Base-by-base conservation (phyloP, 495 filamentous ascomycete genomes). In the Thozetella sp. region DNA sequence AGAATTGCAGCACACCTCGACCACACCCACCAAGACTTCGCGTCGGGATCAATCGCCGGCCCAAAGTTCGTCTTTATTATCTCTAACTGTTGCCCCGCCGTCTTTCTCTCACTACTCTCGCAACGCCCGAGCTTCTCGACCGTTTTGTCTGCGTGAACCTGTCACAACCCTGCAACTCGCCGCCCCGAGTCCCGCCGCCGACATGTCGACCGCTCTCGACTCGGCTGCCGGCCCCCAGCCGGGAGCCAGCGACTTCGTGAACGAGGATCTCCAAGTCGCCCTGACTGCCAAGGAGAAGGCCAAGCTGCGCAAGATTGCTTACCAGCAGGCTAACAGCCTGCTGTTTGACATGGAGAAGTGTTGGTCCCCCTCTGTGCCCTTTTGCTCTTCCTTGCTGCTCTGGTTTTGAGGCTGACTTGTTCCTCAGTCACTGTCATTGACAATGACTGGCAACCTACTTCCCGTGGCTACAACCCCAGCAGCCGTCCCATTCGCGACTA, bases 401-500 rank as follows among this genome's bases (percentile, higher is more conserved):
- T 9, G 11, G 6, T 37, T 37, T 9, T 37, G n/a, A n/a, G n/a
- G n/a, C n/a, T n/a, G n/a, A n/a, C 9, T 48, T 15, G 12, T 20
- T 20, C n/a, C 4, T 19, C 43, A 48, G 43, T 48, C 11, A 3
- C 3, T 4, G n/a, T 20, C n/a, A 48, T 48, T 61, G 96, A 92
- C 59, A 90, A 89, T 53, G 93, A 97, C 74, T 99, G 92, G 76
- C 97, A 93, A 2, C 95, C 95, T 25, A 97, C 97, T 59, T 92
- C 93, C 61, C 85, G 87, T 71, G 95, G 95, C 58, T 93, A 87
- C 68, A 83, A 89, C 34, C 95, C 95, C 25, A 80, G 91, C 64
- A 93, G 90, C 73, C 91, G 95, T 75, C 93, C 97, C 68, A 83
- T 99, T 66, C 97, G 97, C 80, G 91, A 89, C 48, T 99, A 97